Base-by-base conservation (phyloP, 768 basidiomycete species). In the Rhizopogon sp. region DNA sequence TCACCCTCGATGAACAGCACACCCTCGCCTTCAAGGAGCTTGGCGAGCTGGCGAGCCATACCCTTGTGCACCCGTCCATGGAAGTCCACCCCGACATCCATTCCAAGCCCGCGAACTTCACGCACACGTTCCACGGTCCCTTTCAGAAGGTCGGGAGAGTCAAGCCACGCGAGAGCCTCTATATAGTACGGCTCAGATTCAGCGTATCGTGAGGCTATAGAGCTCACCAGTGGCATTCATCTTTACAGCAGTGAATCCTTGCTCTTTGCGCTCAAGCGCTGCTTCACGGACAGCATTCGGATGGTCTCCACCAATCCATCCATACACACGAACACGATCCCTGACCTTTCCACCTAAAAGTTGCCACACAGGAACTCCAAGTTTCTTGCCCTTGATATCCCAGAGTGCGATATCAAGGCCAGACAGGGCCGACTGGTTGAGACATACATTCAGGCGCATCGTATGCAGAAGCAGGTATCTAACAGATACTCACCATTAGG, bases 341-440 rank as follows among this genome's bases (percentile, higher is more conserved):
- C 86, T 77, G 17, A 87, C 83, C 64, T 82, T 83, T 5, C 87
- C 87, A 7, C 86, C 88, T 6, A 87, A 76, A 1, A 90, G 72
- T 66, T 85, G 78, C 77, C 80, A 86, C 1, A 87, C 70, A 0
- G 78, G 79, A 9, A 79, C 86, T 35, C 84, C 84, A 2, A 88
- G 76, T 35, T 81, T 83, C 70, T 87, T 87, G n/a, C 88, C 88
- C 60, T 88, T 88, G 69, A 89, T 85, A 62, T 88, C 87, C 87
- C 87, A 79, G 1, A 89, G 71, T 1, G 85, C 84, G 55, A 88
- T 88, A 66, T 87, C 84, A 31, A 88, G 66, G 0, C 84, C 83
- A 2, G 81, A 79, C 9, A 81, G 66, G 8, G 78, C 81, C 29
- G 77, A 81, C 78, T 80, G 11, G 2, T 33, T 6, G 9, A 16